Percentiles rank a stretch among this genome's conserved stretches.
phyloP scores from a whole-genome alignment of 352 stramenopile genomes.

The Phytopythium oedochilum region DNA sequence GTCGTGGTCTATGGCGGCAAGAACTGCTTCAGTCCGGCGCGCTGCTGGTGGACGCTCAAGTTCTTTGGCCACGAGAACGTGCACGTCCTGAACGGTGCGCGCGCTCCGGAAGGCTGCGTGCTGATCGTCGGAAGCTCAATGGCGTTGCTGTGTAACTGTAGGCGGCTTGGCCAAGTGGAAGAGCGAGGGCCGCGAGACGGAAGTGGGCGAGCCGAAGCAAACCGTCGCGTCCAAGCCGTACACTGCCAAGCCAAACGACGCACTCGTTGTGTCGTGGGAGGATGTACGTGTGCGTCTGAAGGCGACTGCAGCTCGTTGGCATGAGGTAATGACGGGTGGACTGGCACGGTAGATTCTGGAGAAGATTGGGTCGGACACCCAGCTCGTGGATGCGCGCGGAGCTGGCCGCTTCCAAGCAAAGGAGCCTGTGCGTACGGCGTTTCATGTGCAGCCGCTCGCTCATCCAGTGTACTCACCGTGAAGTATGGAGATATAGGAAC shows the following conservation, averaged over 20 bases:
- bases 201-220: constrained; percentile 24
- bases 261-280: constrained; percentile 50
- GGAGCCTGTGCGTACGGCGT: constrained; percentile 72
- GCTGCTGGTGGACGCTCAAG: constrained; percentile 90
- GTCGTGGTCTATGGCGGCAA: constrained; percentile 81
- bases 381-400: constrained; percentile 90
- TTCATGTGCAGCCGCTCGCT: too few relatives aligned
- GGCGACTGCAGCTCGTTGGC: too few relatives aligned
- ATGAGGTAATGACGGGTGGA: neutral
- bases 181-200: constrained; percentile 38
- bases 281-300: constrained; percentile 32
- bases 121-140: too few relatives aligned
- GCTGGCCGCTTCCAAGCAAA: constrained; percentile 83
- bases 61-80: constrained; percentile 86
- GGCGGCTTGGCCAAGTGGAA: constrained; percentile 72
- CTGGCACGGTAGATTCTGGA: constrained; percentile 27
- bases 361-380: constrained; percentile 56
- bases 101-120: neutral
- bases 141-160: constrained; percentile 5
- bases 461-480: too few relatives aligned
- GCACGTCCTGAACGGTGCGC: constrained; percentile 83
- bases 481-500: constrained; percentile 51
- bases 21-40: constrained; percentile 77
- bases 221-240: constrained; percentile 27
- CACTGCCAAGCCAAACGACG: constrained; percentile 40